phyloP scores from a whole-genome alignment of 169 alveolate species.

The Perkinsus olseni region DNA sequence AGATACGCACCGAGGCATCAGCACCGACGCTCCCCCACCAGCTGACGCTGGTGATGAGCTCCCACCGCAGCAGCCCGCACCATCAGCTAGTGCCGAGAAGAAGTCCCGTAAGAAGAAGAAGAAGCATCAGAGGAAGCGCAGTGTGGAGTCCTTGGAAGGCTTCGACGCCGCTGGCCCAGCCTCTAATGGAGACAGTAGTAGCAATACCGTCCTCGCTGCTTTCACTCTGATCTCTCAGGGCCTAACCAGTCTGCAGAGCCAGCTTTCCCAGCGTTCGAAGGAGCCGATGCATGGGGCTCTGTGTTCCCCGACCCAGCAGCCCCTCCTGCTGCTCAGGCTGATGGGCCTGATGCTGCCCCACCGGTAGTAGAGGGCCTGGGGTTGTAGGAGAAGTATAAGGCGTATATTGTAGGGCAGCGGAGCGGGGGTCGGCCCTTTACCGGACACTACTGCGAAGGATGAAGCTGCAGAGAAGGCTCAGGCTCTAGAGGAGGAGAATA shows the following conservation, averaged over 20 bases:
- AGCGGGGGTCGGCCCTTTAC: not conserved
- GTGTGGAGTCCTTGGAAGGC: not conserved
- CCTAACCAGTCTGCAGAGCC: not conserved
- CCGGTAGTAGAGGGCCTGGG: not conserved
- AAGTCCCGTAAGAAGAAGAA: not conserved
- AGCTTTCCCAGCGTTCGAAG: not conserved
- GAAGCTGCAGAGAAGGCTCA: not conserved
- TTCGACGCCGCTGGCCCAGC: not conserved
- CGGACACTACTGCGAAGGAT: not conserved
- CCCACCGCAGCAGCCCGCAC: not conserved
- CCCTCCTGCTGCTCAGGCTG: not conserved
- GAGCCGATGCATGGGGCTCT: not conserved
- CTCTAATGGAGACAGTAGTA: not conserved
- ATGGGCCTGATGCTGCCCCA: not conserved
- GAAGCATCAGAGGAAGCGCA: not conserved
- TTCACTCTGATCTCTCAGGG: too few species aligned
- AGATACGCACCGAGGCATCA: not conserved
- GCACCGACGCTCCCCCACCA: not conserved
- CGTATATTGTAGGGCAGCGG: not conserved
- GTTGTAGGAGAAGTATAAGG: not conserved
- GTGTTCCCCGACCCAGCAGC: not conserved
- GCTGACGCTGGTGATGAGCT: not conserved
- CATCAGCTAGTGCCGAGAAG: not conserved
- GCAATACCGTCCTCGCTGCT: too few species aligned
- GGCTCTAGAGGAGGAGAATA: not conserved